Percentiles rank a stretch among this genome's conserved stretches.
Conservation (phyloP, 2,329 filamentous ascomycete species). For the Drechslerella dactyloides region DNA sequence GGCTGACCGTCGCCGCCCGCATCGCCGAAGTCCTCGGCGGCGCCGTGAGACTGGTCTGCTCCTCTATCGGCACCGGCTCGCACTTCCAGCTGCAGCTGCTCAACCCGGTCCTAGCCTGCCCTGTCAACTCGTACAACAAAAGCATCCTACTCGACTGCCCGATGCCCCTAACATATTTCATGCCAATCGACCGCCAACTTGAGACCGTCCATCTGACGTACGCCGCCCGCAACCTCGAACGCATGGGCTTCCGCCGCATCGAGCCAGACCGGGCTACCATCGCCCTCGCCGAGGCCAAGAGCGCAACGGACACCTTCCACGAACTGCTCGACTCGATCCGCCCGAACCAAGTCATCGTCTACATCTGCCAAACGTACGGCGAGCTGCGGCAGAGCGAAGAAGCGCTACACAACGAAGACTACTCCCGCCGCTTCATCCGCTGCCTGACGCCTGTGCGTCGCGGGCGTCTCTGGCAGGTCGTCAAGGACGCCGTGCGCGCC, state of each 20-base stretch:
- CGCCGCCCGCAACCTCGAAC: constrained; percentile 28
- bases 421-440: constrained; percentile 36
- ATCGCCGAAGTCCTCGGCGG: constrained; percentile 60
- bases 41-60: constrained; percentile 58
- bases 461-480: constrained; percentile 36
- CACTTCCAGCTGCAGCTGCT: constrained; percentile 58
- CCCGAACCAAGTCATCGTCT: constrained; percentile 40
- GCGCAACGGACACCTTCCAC: constrained; percentile 15
- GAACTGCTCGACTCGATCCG: constrained; percentile 25
- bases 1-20: constrained; percentile 60
- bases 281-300: constrained; percentile 30
- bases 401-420: constrained; percentile 29
- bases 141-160: constrained; percentile 16
- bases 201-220: constrained; percentile 40
- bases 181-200: constrained; percentile 29
- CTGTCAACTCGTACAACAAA: constrained; percentile 20
- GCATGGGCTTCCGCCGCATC: constrained; percentile 34
- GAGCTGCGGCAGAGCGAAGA: constrained; percentile 27
- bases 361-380: constrained; percentile 38
- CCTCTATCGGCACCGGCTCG: constrained; percentile 57
- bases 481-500: constrained; percentile 17
- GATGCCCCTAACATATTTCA: constrained; percentile 46
- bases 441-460: constrained; percentile 30
- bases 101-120: constrained; percentile 54
- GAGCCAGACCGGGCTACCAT: constrained; percentile 16